Evolutionary conservation across 305 asterid species (phyloP).

Genomic region (Fraxinus angustifolia): DNA sequence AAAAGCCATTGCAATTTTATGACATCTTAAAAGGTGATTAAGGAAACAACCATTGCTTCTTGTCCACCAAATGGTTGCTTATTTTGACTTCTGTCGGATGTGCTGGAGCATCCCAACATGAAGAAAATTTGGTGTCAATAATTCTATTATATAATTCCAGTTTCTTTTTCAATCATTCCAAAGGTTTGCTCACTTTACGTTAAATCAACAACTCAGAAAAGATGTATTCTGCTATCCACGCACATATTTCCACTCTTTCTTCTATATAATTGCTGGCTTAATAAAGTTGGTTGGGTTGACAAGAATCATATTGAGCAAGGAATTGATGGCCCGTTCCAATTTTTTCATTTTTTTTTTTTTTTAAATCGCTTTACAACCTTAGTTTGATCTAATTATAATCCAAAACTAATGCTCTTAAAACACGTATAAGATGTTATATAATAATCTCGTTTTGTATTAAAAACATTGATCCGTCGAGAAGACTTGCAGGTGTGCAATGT

Average conservation of each 20-base stretch:
- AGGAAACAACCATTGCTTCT: conserved; percentile 2
- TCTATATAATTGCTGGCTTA: neutral
- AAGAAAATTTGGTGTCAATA: conserved; percentile 1
- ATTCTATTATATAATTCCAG: neutral
- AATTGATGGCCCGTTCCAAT: neutral
- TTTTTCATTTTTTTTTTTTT: neutral
- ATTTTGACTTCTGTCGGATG: neutral
- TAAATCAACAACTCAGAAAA: neutral
- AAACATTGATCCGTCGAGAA: neutral
- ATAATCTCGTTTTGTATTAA: neutral
- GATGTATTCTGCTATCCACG: neutral
- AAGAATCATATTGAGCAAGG: neutral
- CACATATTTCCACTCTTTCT: neutral
- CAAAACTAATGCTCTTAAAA: neutral
- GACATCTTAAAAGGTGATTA: conserved; percentile 65
- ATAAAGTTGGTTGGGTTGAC: neutral
- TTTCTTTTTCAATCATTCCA: neutral
- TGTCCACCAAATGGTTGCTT: neutral
- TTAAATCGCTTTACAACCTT: neutral
- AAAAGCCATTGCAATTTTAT: conserved; percentile 70
- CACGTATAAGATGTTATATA: neutral
- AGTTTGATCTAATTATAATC: neutral
- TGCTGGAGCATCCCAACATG: neutral
- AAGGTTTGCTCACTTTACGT: neutral
- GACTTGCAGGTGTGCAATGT: neutral